Base-by-base conservation (phyloP, 306 rosid species). In the Dicorynia guianensis region DNA sequence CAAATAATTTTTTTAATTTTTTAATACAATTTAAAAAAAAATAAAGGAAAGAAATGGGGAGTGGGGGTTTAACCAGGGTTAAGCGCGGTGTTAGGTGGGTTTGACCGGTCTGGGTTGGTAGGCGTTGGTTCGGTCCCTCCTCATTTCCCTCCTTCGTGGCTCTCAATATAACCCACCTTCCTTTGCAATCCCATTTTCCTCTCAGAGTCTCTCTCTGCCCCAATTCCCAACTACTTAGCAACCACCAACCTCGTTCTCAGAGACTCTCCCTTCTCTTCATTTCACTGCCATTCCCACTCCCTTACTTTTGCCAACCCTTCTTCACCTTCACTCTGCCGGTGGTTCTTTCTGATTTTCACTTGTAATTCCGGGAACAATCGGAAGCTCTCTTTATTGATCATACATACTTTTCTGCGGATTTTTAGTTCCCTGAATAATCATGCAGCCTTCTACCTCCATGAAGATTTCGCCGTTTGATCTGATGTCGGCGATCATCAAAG, bases 401-500 rank as follows among this genome's bases (percentile, higher is more conserved):
- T 40, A 40, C 9, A 40, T 25, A 25, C 1, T 58, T 13, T 50
- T 57, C 0, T 25, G 9, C 4, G 14, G 50, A 44, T 52, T 19
- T 52, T 19, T 35, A 14, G 42, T 49, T 53, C 34, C 12, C 6
- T 5, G 5, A 39, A 8, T 4, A 17, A 65, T 18, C 55, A 93
- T 93, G 99, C 70, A 92, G 48, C 78, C 93, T 4, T 89, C 89
- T 3, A 85, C 48, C 83, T 84, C 99, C 25, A 77, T 89, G 69
- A 95, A 92, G 86, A 77, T 89, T 40, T 95, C 99, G 9, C 97
- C 99, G 6, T 64, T 93, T 58, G 99, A 96, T 87, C 90, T 96
- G 64, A 79, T 96, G 87, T 85, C 96, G 2, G 98, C 93, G 33
- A 86, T 96, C 12, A 85, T 96, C 83, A 85, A 78, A 46, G 93